These are phyloP conservation scores for Fusarium nisikadoi DNA, from an alignment of 2,329 filamentous ascomycete genomes.

Conservation along the genomic window DNA sequence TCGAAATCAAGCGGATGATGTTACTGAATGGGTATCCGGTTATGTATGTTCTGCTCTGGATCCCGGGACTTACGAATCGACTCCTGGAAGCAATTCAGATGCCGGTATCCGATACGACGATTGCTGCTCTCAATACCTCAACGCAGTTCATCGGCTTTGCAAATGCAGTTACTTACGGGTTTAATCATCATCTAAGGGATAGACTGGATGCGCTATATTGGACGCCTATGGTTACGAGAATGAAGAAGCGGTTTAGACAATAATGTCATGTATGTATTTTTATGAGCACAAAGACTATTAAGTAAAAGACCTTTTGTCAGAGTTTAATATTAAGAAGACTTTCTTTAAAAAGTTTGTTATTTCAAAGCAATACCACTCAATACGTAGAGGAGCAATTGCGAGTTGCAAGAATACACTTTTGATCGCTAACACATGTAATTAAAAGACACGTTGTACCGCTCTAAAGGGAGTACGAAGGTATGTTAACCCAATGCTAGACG, in stretches of 20 bases:
- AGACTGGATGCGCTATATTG: constrained; percentile 26
- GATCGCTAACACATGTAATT: too few relatives aligned
- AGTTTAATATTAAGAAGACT: neutral
- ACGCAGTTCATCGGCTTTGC: constrained; percentile 40
- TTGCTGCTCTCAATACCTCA: constrained; percentile 31
- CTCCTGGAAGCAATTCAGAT: constrained; percentile 34
- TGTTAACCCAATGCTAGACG: neutral
- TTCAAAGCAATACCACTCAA: neutral
- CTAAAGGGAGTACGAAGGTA: neutral
- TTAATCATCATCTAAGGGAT: constrained; percentile 41
- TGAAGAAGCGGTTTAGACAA: constrained; percentile 23
- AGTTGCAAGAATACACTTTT: neutral
- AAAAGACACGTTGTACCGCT: neutral
- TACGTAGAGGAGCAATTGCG: too few relatives aligned
- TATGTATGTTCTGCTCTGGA: constrained; percentile 41
- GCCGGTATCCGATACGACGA: constrained; percentile 12
- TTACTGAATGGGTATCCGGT: constrained; percentile 41
- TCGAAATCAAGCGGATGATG: constrained; percentile 42
- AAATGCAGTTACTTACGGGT: constrained; percentile 39
- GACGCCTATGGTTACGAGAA: constrained; percentile 22
- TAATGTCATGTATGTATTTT: neutral
- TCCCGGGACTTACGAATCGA: constrained; percentile 36
- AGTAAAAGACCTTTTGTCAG: too few relatives aligned
- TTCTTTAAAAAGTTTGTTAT: neutral
- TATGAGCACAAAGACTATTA: neutral